Base-by-base conservation (phyloP, 257 asterid species). In the Oldenlandia corymbosa region DNA sequence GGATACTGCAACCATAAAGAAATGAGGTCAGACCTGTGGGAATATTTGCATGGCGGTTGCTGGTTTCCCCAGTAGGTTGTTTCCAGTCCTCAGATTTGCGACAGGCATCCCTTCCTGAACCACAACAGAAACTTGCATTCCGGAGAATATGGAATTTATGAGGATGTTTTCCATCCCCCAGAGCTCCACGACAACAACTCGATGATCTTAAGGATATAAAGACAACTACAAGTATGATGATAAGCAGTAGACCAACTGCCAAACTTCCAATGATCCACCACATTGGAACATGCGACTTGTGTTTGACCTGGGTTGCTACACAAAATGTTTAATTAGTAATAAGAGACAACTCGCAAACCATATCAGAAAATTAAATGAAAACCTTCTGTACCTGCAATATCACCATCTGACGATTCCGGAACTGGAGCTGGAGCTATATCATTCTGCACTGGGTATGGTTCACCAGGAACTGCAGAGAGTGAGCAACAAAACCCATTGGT, bases 241-340 rank as follows among this genome's bases (percentile, higher is more conserved):
- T 72, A 64, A 93, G 81, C 63, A 57, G 79, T 79, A 90, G 81
- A 58, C 92, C 99, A 72, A 76, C 82, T 60, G 82, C 97, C 39
- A 89, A 71, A 41, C 91, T 73, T 67, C 99, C 99, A 20, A 92
- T 82, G 66, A 89, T 92, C 97, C 97, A 92, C 95, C 84, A 80
- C 68, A 81, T 83, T 42, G 88, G 90, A 28, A 77, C 62, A 36
- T 66, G 95, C 62, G 69, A 67, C 73, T 73, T 85, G 72, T 85
- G 91, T 69, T 83, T 73, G 72, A 48, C 75, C 65, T 78, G 73
- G 58, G 65, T 71, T 64, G 45, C 95, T 84, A 88, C 54, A 31
- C 10, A 47, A 63, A 26, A 68, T 53, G 42, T 51, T 3, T 24
- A 59, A 56, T 6, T 42, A 51, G 52, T 36, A 24, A 45, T 6